Base-by-base conservation (phyloP, 805 yeast genomes). In the Saccharomycopsis fodiens region DNA sequence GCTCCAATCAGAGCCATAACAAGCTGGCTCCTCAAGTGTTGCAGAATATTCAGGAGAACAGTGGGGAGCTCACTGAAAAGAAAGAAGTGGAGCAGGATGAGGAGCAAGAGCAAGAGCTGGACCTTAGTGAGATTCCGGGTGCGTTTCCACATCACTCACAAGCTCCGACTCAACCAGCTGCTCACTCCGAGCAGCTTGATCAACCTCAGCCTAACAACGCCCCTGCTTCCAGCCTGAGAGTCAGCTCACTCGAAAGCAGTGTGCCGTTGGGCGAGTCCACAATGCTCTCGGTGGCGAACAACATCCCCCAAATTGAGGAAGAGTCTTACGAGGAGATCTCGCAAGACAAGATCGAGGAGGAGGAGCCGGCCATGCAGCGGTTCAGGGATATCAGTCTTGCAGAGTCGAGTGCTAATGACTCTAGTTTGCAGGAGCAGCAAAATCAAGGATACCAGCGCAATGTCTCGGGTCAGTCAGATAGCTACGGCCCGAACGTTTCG, bases 221-320 rank as follows among this genome's bases (percentile, higher is more conserved):
- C 15, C 20, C 20, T 5, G 20, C 42, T 20, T 23, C 38, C 15
- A n/a, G 4, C 3, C 39, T 45, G 34, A 34, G 52, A n/a, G n/a
- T 44, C 16, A 42, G 46, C 20, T 47, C 51, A 16, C 16, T 46
- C 19, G 52, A 42, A 4, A 42, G 47, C 20, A 32, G 45, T 37
- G 46, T 40, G 3, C 53, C 53, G 8, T 39, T 50, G 19, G 53
- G 53, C 6, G 53, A 50, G 31, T 44, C 48, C 3, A 50, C 53
- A 4, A 40, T 32, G 40, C 46, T 32, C 10, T 32, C 36, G 8
- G 15, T 32, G 6, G 20, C 17, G 8, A 17, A 12, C 35, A 40
- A 15, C 17, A 29, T 23, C 20, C 36, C n/a, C 16, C 29, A 15
- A 19, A 21, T 41, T 12, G 42, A 41, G 20, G 41, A 41, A 37